phyloP scores from a whole-genome alignment of 768 basidiomycete species.

The Trametes cubensis region DNA sequence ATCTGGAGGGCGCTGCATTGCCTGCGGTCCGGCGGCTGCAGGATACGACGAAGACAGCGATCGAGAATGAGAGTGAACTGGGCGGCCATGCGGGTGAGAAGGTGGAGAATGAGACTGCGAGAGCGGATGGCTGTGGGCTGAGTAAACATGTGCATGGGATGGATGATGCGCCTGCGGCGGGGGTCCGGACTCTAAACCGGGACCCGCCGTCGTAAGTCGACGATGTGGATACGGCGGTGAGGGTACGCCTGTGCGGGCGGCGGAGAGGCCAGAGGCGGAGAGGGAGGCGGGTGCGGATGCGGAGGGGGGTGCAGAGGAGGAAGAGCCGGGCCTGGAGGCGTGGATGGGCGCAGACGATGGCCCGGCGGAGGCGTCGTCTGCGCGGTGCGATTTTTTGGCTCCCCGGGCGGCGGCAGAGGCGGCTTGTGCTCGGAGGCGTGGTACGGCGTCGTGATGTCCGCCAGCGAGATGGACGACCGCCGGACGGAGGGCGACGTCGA shows the following conservation, averaged over 20 bases:
- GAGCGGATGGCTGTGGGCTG: neutral
- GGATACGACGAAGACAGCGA: neutral
- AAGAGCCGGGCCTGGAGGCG: constrained; percentile 30
- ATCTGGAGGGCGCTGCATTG: constrained; percentile 1
- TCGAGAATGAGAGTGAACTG: neutral
- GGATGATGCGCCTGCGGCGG: neutral
- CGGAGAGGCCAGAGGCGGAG: too few species aligned
- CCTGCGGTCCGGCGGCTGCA: neutral
- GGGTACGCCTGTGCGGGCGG: constrained; percentile 14
- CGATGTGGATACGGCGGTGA: constrained; percentile 26
- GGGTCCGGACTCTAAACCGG: constrained; percentile 19
- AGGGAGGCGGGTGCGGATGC: too few species aligned
- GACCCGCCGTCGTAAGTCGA: constrained; percentile 22
- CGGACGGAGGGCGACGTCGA: constrained; percentile 34
- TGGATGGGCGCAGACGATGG: constrained; percentile 70
- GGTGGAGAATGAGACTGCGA: neutral
- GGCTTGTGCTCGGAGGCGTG: constrained; percentile 11
- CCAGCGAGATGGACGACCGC: constrained; percentile 43
- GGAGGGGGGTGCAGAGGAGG: too few species aligned
- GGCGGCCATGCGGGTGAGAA: neutral
- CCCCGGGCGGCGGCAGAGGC: constrained; percentile 26
- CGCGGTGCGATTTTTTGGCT: constrained; percentile 80
- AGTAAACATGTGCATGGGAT: too few species aligned
- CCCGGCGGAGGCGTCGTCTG: constrained; percentile 73
- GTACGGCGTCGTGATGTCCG: constrained; percentile 47